A percentile compares a stretch with the other conserved stretches of the same genome.
phyloP scores from a whole-genome alignment of 768 basidiomycete species.

The Holtermanniella nyarrowii region DNA sequence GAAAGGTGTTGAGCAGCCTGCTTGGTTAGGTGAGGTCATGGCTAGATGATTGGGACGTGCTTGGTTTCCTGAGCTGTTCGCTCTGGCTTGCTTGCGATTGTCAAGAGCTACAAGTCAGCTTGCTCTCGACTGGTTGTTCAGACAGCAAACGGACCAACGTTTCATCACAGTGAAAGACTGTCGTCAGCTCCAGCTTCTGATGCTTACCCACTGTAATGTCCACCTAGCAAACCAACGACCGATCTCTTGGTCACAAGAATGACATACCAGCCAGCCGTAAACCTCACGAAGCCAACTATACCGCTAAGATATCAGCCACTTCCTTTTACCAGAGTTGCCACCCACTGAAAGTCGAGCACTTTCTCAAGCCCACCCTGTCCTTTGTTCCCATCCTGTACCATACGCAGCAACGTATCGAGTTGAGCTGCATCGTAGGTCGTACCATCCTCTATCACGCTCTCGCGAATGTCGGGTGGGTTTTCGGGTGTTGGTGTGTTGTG shows the following conservation, averaged over 20 bases:
- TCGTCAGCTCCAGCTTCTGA: neutral
- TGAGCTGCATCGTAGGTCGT: conserved; percentile 78
- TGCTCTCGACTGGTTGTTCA: neutral
- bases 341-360: conserved; percentile 70
- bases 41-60: conserved; percentile 22
- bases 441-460: conserved; percentile 68
- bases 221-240: conserved; percentile 84
- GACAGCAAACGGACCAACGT: conserved; percentile 55
- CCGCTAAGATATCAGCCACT: conserved; percentile 16
- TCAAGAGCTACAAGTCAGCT: conserved; percentile 43
- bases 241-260: conserved; percentile 79
- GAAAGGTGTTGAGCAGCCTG: conserved; percentile 76
- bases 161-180: conserved; percentile 82
- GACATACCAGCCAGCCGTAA: conserved; percentile 95
- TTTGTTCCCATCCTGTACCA: conserved; percentile 92
- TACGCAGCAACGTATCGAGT: conserved; percentile 81
- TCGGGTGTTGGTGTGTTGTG: conserved; percentile 47
- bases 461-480: neutral
- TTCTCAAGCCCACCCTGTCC: conserved; percentile 73
- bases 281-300: conserved; percentile 67
- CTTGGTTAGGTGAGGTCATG: conserved; percentile 3
- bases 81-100: conserved; percentile 70
- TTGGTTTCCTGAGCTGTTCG: conserved; percentile 77
- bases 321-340: conserved; percentile 46
- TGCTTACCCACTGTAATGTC: conserved; percentile 57